Percentiles rank a stretch among this genome's conserved stretches.
These are phyloP conservation scores for Fusarium robinianum DNA, from an alignment of 2,329 filamentous ascomycete species.

Conservation along the genomic window DNA sequence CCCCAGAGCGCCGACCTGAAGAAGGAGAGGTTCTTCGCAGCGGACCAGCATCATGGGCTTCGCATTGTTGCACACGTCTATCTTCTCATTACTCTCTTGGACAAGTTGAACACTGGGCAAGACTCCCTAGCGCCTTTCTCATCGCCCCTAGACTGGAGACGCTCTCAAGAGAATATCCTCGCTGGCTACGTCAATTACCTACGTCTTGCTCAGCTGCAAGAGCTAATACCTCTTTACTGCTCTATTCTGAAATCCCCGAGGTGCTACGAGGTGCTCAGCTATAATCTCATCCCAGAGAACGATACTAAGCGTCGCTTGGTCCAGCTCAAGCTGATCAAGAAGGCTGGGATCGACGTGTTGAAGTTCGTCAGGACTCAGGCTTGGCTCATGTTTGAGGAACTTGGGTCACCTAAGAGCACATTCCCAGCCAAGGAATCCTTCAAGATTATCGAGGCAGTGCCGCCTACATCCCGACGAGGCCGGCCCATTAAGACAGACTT, in stretches of 20 bases:
- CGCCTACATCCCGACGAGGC: constrained; percentile 48
- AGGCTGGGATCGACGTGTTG: constrained; percentile 72
- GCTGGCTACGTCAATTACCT: constrained; percentile 82
- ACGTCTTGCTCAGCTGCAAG: constrained; percentile 70
- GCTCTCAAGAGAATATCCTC: constrained; percentile 73
- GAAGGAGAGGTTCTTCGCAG: constrained; percentile 54
- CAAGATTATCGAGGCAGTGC: constrained; percentile 53
- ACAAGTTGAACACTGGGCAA: constrained; percentile 52
- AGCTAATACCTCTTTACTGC: constrained; percentile 86
- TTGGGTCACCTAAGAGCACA: constrained; percentile 40
- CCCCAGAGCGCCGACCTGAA: constrained; percentile 42
- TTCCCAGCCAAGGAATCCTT: constrained; percentile 53
- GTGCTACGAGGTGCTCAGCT: constrained; percentile 72
- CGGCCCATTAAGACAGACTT: constrained; percentile 72
- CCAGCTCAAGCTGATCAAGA: constrained; percentile 75
- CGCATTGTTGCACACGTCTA: constrained; percentile 70
- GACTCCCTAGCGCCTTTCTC: constrained; percentile 16
- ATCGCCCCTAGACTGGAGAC: constrained; percentile 37
- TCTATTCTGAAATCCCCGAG: constrained; percentile 71
- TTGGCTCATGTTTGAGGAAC: constrained; percentile 54
- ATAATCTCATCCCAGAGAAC: constrained; percentile 74
- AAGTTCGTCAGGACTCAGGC: constrained; percentile 75
- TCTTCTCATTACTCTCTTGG: constrained; percentile 69
- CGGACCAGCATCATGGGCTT: constrained; percentile 65
- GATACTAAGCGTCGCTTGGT: constrained; percentile 66